Conservation (phyloP, 108 stramenopile species). For the Nitzschia inconspicua region DNA sequence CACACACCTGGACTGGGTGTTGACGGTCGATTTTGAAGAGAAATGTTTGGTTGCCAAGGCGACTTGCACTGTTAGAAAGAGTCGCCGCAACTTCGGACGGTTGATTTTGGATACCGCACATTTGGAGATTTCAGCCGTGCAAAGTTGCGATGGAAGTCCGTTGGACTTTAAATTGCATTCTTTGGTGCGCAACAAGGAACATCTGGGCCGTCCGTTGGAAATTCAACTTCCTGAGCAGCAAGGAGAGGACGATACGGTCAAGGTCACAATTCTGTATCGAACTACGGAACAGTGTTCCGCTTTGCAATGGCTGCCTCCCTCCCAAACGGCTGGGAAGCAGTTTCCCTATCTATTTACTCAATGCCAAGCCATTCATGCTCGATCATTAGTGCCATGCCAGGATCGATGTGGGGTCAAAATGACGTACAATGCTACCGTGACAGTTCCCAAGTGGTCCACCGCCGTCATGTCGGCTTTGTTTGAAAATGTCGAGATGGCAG, state of each 20-base stretch:
- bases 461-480: conserved; percentile 92
- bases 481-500: conserved; percentile 4
- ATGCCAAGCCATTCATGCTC: conserved; percentile 96
- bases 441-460: conserved; percentile 88
- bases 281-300: conserved; percentile 77
- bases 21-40: conserved; percentile 59
- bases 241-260: background rate
- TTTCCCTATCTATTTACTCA: conserved; percentile 97
- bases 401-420: conserved; percentile 87
- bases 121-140: conserved; percentile 49
- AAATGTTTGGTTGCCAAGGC: conserved; percentile 50
- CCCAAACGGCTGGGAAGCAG: conserved; percentile 89
- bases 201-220: conserved; percentile 54
- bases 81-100: conserved; percentile 1
- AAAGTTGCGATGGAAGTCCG: conserved; percentile 28
- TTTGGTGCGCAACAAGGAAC: conserved; percentile 25
- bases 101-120: conserved; percentile 61
- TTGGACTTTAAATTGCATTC: conserved; percentile 38
- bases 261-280: conserved; percentile 69
- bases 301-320: conserved; percentile 91
- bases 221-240: conserved; percentile 33
- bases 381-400: conserved; percentile 93
- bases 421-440: conserved; percentile 84
- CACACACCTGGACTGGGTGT: conserved; percentile 63
- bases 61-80: conserved; percentile 49